Conservation (phyloP, 164 flowering plant species). For the Nymphaea colorata region DNA sequence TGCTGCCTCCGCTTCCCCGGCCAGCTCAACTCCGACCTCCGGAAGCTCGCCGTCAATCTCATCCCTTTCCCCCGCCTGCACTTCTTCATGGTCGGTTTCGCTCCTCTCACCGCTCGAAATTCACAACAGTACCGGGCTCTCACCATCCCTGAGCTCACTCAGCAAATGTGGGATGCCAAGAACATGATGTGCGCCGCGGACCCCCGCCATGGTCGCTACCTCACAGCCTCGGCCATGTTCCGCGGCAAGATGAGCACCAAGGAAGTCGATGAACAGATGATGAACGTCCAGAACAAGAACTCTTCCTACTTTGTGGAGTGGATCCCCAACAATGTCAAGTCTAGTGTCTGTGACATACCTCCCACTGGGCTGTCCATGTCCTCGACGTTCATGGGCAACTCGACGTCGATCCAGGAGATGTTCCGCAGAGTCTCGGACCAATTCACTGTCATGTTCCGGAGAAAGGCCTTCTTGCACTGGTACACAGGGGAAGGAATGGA, state of each 20-base stretch:
- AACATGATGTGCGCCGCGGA: constrained; percentile 83
- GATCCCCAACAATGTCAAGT: constrained; percentile 67
- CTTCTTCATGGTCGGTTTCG: constrained; percentile 67
- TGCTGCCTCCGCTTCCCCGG: constrained; percentile 76
- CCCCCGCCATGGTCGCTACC: constrained; percentile 60
- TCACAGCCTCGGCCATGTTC: constrained; percentile 68
- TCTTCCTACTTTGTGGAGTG: constrained; percentile 69
- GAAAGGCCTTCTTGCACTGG: constrained; percentile 72
- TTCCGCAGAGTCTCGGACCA: constrained; percentile 54
- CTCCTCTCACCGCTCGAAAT: constrained; percentile 51
- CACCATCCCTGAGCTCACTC: constrained; percentile 67
- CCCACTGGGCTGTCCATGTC: constrained; percentile 55
- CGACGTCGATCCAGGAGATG: constrained; percentile 64
- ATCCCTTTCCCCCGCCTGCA: constrained; percentile 76
- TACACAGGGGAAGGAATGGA: constrained; percentile 73
- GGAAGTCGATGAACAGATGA: constrained; percentile 63
- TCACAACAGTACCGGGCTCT: constrained; percentile 57
- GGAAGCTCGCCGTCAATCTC: constrained; percentile 59
- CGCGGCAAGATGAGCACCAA: constrained; percentile 67
- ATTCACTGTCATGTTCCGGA: constrained; percentile 55
- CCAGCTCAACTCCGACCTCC: constrained; percentile 64
- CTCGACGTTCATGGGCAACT: constrained; percentile 57
- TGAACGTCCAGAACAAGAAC: constrained; percentile 63
- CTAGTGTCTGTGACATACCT: constrained; percentile 54
- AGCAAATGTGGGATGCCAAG: constrained; percentile 67